A percentile compares a stretch with the other conserved stretches of the same genome.
Evolutionary conservation across 2,329 filamentous ascomycete species (phyloP).

Genomic region (Colletotrichum filicis): DNA sequence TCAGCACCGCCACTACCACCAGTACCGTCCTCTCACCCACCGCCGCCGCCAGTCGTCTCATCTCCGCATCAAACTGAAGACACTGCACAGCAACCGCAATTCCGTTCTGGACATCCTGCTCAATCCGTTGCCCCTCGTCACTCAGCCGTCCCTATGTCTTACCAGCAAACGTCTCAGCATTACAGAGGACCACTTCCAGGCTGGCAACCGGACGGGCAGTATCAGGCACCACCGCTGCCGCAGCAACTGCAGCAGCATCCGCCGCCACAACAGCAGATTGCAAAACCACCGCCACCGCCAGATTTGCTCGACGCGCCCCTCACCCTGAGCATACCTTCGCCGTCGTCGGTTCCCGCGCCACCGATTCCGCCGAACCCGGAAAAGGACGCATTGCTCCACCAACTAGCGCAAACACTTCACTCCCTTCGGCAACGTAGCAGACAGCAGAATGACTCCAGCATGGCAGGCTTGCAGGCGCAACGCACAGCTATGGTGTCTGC

Average conservation of each 20-base stretch:
- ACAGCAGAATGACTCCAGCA: slow-evolving; percentile 77
- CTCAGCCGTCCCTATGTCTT: slow-evolving; percentile 37
- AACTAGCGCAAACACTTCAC: slow-evolving; percentile 77
- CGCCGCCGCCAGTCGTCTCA: background rate
- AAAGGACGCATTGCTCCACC: slow-evolving; percentile 86
- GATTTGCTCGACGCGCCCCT: slow-evolving; percentile 70
- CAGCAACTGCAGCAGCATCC: slow-evolving; percentile 45
- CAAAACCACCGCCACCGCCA: slow-evolving; percentile 50
- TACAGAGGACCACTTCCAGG: slow-evolving; percentile 23
- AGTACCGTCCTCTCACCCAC: background rate
- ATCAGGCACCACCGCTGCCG: slow-evolving; percentile 38
- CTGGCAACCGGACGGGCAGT: slow-evolving; percentile 34
- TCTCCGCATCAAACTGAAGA: slow-evolving; percentile 29
- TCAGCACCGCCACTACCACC: slow-evolving; percentile 58
- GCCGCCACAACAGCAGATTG: slow-evolving; percentile 42
- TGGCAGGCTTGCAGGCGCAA: slow-evolving; percentile 83
- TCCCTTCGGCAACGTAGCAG: slow-evolving; percentile 76
- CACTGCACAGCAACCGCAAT: slow-evolving; percentile 20
- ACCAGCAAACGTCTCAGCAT: slow-evolving; percentile 29
- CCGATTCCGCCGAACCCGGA: slow-evolving; percentile 96
- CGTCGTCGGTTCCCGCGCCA: slow-evolving; percentile 71
- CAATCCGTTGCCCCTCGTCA: slow-evolving; percentile 37
- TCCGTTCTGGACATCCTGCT: slow-evolving; percentile 27
- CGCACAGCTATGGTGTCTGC: slow-evolving; percentile 79
- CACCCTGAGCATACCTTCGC: slow-evolving; percentile 59